A percentile compares a stretch with the other conserved stretches of the same genome.
These are phyloP conservation scores for Chaetomiaceae sp. DNA, from an alignment of 2,329 filamentous ascomycete species.

Conservation along the genomic window DNA sequence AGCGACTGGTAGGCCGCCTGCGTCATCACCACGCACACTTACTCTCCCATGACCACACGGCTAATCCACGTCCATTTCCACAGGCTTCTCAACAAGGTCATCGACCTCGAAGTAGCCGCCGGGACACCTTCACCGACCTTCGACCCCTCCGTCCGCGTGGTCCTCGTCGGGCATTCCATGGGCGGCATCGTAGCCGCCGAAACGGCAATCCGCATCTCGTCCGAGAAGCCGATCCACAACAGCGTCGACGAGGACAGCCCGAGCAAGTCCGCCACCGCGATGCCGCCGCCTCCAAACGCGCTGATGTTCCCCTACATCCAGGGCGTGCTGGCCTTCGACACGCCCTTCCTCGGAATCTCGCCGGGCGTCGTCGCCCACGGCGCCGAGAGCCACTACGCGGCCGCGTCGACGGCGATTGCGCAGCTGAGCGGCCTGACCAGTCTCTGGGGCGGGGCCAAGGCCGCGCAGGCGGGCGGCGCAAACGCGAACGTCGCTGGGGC, in stretches of 20 bases:
- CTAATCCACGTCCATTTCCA: not conserved
- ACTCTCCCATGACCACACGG: not conserved
- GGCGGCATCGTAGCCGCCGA: conserved; percentile 93
- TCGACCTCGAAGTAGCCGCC: conserved; percentile 84
- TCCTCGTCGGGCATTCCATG: conserved; percentile 85
- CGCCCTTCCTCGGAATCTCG: conserved; percentile 78
- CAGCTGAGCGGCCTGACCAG: conserved; percentile 61
- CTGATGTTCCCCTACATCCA: conserved; percentile 94
- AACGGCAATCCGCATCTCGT: conserved; percentile 65
- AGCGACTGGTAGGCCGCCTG: conserved; percentile 57
- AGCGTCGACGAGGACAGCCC: conserved; percentile 34
- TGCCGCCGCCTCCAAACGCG: conserved; percentile 39
- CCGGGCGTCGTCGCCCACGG: conserved; percentile 79
- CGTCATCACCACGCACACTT: not conserved
- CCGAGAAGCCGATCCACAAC: conserved; percentile 48
- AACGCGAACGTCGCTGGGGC: conserved; percentile 32
- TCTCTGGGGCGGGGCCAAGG: conserved; percentile 54
- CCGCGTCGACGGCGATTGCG: conserved; percentile 61
- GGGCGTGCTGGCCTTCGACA: conserved; percentile 88
- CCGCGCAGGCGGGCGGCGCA: conserved; percentile 26
- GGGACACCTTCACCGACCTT: conserved; percentile 76
- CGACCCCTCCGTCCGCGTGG: conserved; percentile 74
- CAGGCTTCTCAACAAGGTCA: conserved; percentile 85
- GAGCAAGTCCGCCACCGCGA: conserved; percentile 30
- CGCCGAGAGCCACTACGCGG: conserved; percentile 80